Base-by-base conservation (phyloP, 2,329 filamentous ascomycete species). In the Cordyceps farinosa region DNA sequence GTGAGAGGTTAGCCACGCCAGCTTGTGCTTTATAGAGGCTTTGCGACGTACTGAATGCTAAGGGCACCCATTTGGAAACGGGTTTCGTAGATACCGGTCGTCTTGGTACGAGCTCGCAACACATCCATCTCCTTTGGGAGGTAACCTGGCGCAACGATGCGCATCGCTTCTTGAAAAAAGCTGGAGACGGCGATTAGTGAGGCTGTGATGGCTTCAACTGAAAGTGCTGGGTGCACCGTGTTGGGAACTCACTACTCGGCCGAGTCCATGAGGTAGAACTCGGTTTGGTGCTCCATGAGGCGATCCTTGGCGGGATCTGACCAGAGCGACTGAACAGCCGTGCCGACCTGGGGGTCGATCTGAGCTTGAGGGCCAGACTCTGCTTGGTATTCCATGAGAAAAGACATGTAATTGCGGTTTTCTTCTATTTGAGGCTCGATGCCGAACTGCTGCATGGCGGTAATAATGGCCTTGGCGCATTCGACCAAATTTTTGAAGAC, bases 241-340 rank as follows among this genome's bases (percentile, higher is more conserved):
- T n/a, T 9, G 29, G 3, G 8, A 36, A 77, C 90, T 75, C 84
- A 99, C 94, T 99, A 99, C 80, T 93, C 92, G 59, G 95, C 95
- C 30, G 95, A 99, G 76, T 99, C 95, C 95, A 99, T 99, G 64
- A 99, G 81, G 74, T 99, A 99, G 76, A 99, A 99, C 78, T 99
- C 94, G 73, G 92, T 97, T 75, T 96, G 91, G 74, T 95, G 91
- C 72, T 97, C 91, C 83, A 98, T 89, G 44, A 97, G 84, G 68
- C 85, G 87, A 61, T 90, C 86, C 70, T 91, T 91, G 69, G 89
- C 90, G 8, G 91, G 89, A 73, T 99, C 95, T 70, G 89, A 89
- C 95, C 95, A 99, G 74, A 99, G 80, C 61, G 91, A 89, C 68
- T 89, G 87, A 44, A 98, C 88, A 17, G 95, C 95, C 63, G 89